Evolutionary conservation across 305 asterid species (phyloP), one percentile per base, ranked within the genome.

Genomic region (Fraxinus velutina): DNA sequence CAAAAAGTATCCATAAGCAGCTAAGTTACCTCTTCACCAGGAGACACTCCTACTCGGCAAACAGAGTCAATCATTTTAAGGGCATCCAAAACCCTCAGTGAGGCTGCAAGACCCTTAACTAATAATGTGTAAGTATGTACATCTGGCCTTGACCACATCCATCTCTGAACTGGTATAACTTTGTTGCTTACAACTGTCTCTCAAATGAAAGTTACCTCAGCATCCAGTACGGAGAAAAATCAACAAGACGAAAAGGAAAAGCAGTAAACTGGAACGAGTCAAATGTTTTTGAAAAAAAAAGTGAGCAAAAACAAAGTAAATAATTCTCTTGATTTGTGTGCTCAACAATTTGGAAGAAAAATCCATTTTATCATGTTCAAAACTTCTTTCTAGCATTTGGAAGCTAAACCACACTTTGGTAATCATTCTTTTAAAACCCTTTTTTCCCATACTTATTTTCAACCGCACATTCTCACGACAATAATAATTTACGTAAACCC

Each of bases 111-210:
- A 39, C 97, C 96, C 85, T 80, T 90, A 76, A 92, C 89, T 75
- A 94, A 87, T 80, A 89, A 64, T 5, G 90, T 84, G 82, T 93
- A 94, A 24, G 90, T 91, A 85, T 82, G 80, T 34, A 88, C 95
- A 86, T 94, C 94, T 8, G 99, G 97, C 86, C 97, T 92, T 37
- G 98, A 91, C 97, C 99, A 96, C 85, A 83, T 94, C 97, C 94
- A 96, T 90, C 92, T 92, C 84, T 85, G 92, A 34, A 85, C 80
- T 55, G 87, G 80, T 36, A 79, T 70, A 55, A 89, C 86, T 79
- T 84, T 87, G 75, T 90, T 92, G 76, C 81, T 88, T 88, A 83
- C 87, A 74, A 87, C 92, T 84, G 88, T 47, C 73, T 84, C 81
- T 79, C 47, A 24, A 70, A 84, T 66, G 6, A 32, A 88, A 80